A percentile compares a stretch with the other conserved stretches of the same genome.
Conservation (phyloP, 2,329 filamentous ascomycete species). For the Epichloe scottii region DNA sequence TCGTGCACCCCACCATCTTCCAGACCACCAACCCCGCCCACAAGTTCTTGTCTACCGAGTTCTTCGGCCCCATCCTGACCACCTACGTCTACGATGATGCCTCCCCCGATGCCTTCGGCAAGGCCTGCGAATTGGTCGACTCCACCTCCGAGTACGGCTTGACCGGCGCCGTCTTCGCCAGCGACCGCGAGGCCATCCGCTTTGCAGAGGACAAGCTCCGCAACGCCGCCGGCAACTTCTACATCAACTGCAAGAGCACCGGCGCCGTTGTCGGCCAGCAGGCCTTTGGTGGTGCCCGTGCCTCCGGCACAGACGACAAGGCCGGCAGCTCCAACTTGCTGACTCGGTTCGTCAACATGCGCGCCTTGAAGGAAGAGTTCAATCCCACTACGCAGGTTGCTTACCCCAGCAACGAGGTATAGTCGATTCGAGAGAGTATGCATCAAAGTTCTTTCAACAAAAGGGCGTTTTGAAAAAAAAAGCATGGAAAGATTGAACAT, state of each 20-base stretch:
- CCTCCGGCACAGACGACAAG: constrained; percentile 63
- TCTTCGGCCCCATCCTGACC: constrained; percentile 69
- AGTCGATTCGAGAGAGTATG: constrained; percentile 6
- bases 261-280: constrained; percentile 63
- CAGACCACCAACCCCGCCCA: constrained; percentile 60
- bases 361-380: constrained; percentile 68
- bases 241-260: constrained; percentile 74
- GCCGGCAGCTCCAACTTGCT: constrained; percentile 53
- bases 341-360: constrained; percentile 52
- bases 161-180: constrained; percentile 64
- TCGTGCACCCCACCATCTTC: constrained; percentile 75
- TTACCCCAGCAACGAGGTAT: constrained; percentile 62
- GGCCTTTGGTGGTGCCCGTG: constrained; percentile 56
- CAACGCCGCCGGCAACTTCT: constrained; percentile 71
- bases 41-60: constrained; percentile 61
- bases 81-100: constrained; percentile 68
- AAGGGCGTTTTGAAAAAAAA: background rate
- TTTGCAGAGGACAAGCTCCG: constrained; percentile 59
- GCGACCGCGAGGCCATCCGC: constrained; percentile 52
- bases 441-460: background rate
- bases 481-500: background rate
- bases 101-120: constrained; percentile 41
- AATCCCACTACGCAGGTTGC: constrained; percentile 45
- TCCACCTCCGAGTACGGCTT: constrained; percentile 63
- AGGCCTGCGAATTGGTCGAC: constrained; percentile 53